phyloP scores from a whole-genome alignment of 1,284 basidiomycete species.

The Tilletia setariae region DNA sequence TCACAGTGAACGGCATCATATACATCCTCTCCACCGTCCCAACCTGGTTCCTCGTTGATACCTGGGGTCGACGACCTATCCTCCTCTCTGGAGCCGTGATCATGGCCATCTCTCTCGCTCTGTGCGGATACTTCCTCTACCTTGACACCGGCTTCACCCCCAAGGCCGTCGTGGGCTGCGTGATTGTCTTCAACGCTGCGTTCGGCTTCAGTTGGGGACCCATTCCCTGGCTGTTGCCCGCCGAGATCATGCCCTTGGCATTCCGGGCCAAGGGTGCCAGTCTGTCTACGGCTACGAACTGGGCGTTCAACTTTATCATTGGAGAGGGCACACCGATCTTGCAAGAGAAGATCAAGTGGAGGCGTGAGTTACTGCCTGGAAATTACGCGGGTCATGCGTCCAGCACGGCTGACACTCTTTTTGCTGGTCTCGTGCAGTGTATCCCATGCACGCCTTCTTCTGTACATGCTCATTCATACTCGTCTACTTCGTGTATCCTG shows the following conservation, averaged over 20 bases:
- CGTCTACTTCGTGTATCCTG: conserved; percentile 65
- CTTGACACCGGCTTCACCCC: conserved; percentile 68
- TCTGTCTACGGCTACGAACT: conserved; percentile 37
- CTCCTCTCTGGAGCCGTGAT: conserved; percentile 81
- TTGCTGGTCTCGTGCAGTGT: conserved; percentile 57
- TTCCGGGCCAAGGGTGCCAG: conserved; percentile 72
- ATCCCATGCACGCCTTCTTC: conserved; percentile 95
- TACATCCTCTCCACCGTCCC: conserved; percentile 62
- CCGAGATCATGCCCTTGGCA: conserved; percentile 65
- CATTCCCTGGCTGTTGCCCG: conserved; percentile 76
- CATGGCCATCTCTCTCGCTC: conserved; percentile 70
- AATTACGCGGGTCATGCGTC: neutral
- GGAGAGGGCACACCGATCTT: conserved; percentile 84
- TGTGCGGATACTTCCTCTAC: conserved; percentile 88
- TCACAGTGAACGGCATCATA: conserved; percentile 58
- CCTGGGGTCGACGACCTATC: conserved; percentile 83
- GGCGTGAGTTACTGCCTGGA: conserved; percentile 47
- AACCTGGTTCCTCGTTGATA: conserved; percentile 93
- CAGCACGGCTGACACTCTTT: conserved; percentile 1
- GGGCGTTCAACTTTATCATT: conserved; percentile 69
- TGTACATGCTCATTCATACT: conserved; percentile 77
- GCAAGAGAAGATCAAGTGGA: conserved; percentile 86
- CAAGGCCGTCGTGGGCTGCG: conserved; percentile 78
- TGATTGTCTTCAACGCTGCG: conserved; percentile 88
- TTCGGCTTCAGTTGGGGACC: conserved; percentile 73